Evolutionary conservation across 768 basidiomycete genomes (phyloP).

Genomic region (Gloeopeniophorella convolvens): DNA sequence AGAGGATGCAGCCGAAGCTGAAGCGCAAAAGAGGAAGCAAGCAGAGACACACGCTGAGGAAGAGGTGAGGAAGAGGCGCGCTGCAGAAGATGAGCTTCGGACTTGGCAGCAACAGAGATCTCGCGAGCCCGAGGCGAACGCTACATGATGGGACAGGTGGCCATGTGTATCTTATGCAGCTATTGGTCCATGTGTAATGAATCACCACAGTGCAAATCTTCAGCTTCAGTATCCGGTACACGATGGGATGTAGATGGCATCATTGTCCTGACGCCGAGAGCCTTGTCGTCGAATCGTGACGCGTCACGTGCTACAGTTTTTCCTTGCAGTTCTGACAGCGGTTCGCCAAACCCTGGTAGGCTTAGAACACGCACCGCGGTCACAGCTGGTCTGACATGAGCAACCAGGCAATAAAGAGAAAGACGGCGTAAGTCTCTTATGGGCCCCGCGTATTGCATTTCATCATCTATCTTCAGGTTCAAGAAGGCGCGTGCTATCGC

Average conservation of each 20-base stretch:
- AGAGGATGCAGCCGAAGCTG: constrained; percentile 57
- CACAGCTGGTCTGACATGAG: background rate
- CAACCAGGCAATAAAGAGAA: constrained; percentile 35
- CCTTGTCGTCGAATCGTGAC: too few species aligned
- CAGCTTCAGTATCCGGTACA: too few species aligned
- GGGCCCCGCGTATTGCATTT: background rate
- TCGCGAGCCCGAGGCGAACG: background rate
- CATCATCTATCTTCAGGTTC: constrained; percentile 44
- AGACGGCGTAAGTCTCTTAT: constrained; percentile 52
- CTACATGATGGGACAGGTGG: background rate
- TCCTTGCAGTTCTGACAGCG: constrained; percentile 1
- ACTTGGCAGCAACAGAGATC: constrained; percentile 28
- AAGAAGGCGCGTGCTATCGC: constrained; percentile 66
- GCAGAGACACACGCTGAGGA: constrained; percentile 49
- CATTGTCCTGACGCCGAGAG: too few species aligned
- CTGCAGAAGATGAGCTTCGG: constrained; percentile 45
- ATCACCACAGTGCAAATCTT: too few species aligned
- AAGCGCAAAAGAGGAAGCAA: constrained; percentile 49
- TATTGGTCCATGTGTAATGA: too few species aligned
- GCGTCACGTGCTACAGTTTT: background rate
- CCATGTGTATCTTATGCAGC: too few species aligned
- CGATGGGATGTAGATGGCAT: too few species aligned
- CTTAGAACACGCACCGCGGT: background rate
- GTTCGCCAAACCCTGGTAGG: background rate
- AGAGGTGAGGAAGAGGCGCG: constrained; percentile 39